These are phyloP conservation scores for Inosperma sp. DNA, from an alignment of 768 basidiomycete genomes.

Conservation along the genomic window DNA sequence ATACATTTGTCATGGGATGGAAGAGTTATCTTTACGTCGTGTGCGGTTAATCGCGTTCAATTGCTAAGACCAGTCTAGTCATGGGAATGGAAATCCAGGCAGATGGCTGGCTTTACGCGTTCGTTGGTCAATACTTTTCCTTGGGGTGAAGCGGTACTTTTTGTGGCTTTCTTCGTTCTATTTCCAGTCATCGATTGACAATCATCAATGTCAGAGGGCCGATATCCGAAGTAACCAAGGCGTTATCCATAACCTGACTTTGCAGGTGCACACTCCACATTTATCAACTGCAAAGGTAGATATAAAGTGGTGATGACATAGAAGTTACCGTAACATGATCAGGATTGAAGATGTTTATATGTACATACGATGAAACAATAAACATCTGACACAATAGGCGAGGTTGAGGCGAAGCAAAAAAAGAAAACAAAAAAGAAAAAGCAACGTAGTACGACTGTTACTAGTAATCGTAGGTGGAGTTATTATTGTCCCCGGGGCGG, in stretches of 20 bases:
- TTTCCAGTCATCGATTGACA: neutral
- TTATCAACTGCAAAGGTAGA: conserved; percentile 12
- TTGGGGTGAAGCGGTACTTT: conserved; percentile 49
- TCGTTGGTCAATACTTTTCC: conserved; percentile 38
- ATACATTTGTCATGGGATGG: conserved; percentile 65
- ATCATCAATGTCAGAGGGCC: conserved; percentile 42
- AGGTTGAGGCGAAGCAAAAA: too few relatives aligned
- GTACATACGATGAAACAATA: too few relatives aligned
- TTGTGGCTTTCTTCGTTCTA: conserved; percentile 1
- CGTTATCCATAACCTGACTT: conserved; percentile 46
- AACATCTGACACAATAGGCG: too few relatives aligned
- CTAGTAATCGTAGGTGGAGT: too few relatives aligned
- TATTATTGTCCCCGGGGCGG: too few relatives aligned
- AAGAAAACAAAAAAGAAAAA: too few relatives aligned
- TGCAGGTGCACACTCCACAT: conserved; percentile 25
- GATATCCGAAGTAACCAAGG: conserved; percentile 63
- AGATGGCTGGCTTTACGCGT: conserved; percentile 90
- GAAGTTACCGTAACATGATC: too few relatives aligned
- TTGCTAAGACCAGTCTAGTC: conserved; percentile 40
- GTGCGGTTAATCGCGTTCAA: neutral
- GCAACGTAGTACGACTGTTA: too few relatives aligned
- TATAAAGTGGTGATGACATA: too few relatives aligned
- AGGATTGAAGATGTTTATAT: too few relatives aligned
- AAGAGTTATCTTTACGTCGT: conserved; percentile 61
- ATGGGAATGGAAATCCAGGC: conserved; percentile 93